Conservation (phyloP, 805 yeast genomes). For the Nakazawaea molendinolei region DNA sequence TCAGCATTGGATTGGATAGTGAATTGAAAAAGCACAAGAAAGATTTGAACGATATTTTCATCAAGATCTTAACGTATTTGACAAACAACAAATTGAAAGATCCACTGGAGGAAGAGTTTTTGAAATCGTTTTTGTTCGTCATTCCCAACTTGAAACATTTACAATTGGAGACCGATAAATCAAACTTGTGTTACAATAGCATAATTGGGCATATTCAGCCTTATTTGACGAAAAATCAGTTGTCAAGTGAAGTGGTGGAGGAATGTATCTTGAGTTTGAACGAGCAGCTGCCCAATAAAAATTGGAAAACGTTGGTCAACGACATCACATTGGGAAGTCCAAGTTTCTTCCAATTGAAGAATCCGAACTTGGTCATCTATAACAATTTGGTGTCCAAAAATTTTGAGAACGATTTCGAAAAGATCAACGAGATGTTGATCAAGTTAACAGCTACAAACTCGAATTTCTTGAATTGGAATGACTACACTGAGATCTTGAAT, state of each 20-base stretch:
- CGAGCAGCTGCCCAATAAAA: slow-evolving; percentile 28
- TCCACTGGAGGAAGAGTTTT: slow-evolving; percentile 2
- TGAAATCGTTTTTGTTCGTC: neutral
- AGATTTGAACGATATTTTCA: slow-evolving; percentile 34
- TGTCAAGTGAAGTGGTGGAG: neutral
- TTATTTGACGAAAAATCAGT: slow-evolving; percentile 5
- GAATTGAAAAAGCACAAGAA: slow-evolving; percentile 9
- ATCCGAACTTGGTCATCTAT: slow-evolving; percentile 1
- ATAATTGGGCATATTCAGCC: slow-evolving; percentile 7
- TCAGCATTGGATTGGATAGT: slow-evolving; percentile 44
- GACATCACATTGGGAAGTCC: slow-evolving; percentile 38
- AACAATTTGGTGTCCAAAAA: slow-evolving; percentile 40
- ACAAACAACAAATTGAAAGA: slow-evolving; percentile 4
- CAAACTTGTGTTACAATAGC: slow-evolving; percentile 3
- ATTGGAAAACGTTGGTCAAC: slow-evolving; percentile 57
- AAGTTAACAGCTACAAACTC: slow-evolving; percentile 22
- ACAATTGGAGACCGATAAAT: slow-evolving; percentile 8
- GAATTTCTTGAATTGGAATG: slow-evolving; percentile 69
- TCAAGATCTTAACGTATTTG: slow-evolving; percentile 20
- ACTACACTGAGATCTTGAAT: slow-evolving; percentile 45
- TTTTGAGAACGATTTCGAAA: slow-evolving; percentile 31
- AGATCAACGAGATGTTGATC: slow-evolving; percentile 16
- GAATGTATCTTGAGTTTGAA: slow-evolving; percentile 1
- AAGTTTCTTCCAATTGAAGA: slow-evolving; percentile 4
- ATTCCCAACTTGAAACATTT: slow-evolving; percentile 4